Evolutionary conservation across 2,329 filamentous ascomycete genomes (phyloP), one percentile per base, ranked within the genome.

Genomic region (Epichloe baconii): DNA sequence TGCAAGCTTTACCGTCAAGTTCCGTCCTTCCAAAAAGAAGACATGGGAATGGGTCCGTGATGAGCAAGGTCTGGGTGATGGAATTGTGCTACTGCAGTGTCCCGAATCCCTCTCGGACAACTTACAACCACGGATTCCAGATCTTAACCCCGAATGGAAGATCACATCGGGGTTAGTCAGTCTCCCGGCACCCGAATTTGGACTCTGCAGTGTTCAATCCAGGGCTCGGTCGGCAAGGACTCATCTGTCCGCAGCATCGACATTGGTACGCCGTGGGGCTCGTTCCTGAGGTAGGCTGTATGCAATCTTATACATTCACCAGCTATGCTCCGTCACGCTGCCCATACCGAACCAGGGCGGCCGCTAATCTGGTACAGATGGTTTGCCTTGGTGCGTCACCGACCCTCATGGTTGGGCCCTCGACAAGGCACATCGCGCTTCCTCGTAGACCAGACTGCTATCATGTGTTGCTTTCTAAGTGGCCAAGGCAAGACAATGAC

Each of bases 391-490:
- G 82, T 94, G 5, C 80, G 89, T 17, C 72, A 87, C 3, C 93
- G 83, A 80, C 78, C 77, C 36, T 85, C 89, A 1, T 97, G 91
- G 91, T 71, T 95, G 11, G 88, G 85, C 7, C 91, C 91, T n/a
- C 75, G 88, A 40, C 90, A 96, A 64, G 90, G 90, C 12, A 81
- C 78, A 55, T 66, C 71, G 3, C 69, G 69, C 0, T 85, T 95
- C 52, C 69, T 71, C 4, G 71, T 90, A 4, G 84, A 88, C 54
- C 86, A 89, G 58, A 86, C 94, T 60, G 88, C 82, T 1, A 68
- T 96, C 2, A 63, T 95, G 17, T 82, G 83, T 53, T 86, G 87
- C 0, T 95, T 96, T 58, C 70, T 95, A 21, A 83, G 80, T 23
- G 65, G 71, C 0, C 73, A 85, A 56, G 90, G 91, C 0, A 75